Evolutionary conservation across 2,329 filamentous ascomycete species (phyloP), one percentile per base, ranked within the genome.

Genomic region (Elsinoe ampelina): DNA sequence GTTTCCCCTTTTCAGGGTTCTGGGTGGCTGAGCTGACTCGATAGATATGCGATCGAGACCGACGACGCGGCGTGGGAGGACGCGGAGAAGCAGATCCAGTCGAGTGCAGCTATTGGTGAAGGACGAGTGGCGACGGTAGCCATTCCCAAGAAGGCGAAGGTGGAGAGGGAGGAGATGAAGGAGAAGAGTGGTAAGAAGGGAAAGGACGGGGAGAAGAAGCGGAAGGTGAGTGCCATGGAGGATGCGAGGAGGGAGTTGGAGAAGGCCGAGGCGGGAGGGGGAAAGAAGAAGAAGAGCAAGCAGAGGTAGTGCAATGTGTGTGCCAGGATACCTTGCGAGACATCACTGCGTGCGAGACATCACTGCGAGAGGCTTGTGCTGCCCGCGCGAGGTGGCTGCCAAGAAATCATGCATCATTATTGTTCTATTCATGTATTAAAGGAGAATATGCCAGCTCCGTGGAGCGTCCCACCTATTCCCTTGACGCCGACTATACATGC

Each of bases 11-110:
- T 22, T 3, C 55, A 19, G 17, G 1, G 1, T 17, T 15, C 15
- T 10, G 2, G 19, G 10, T 17, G 13, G 8, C 12, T 2, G 30
- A 13, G 15, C 36, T 51, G 12, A 50, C 20, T 35, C 5, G 19
- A 3, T 34, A 74, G 72, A 54, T 75, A 75, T 57, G 69, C 72
- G 59, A 74, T 75, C 54, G 73, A 74, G 35, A 73, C 79, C 54
- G 70, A 71, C 41, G 69, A 71, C 4, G 70, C 72, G 13, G 70
- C 70, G n/a, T 84, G 81, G 80, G 75, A 77, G 59, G 77, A 81
- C 15, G 80, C 81, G 3, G 91, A 96, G 72, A 85, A 86, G 67
- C 85, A 90, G 65, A 83, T 95, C 32, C 71, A 77, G 59, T 45
- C 39, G 5, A 39, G 10, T 38, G 65, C 60, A 63, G 68, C 59